These are phyloP conservation scores for Dryas alaskensis DNA, from an alignment of 306 rosid genomes.

Conservation along the genomic window DNA sequence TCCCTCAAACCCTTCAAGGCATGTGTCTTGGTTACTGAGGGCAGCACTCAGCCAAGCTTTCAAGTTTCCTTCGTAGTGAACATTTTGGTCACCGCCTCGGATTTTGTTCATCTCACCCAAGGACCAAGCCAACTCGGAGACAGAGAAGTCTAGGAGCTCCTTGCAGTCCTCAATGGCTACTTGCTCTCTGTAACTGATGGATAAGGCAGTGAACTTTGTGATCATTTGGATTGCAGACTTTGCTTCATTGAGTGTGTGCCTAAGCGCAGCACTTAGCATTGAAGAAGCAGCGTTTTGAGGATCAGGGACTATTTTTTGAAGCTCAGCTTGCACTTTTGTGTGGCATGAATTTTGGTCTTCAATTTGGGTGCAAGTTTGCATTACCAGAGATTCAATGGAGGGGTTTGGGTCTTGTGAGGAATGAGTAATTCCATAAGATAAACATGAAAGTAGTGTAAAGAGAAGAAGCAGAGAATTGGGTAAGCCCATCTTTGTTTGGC, in stretches of 20 bases:
- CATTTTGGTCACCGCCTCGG: conserved; percentile 40
- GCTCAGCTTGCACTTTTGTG: conserved; percentile 50
- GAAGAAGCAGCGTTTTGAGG: conserved; percentile 37
- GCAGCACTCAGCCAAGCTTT: conserved; percentile 98
- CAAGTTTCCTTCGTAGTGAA: conserved; percentile 57
- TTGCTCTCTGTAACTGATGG: conserved; percentile 67
- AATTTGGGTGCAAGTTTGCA: conserved; percentile 55
- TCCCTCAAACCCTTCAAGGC: conserved; percentile 95
- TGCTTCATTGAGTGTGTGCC: conserved; percentile 61
- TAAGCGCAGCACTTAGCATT: conserved; percentile 63
- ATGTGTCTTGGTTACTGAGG: conserved; percentile 89
- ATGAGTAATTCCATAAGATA: conserved; percentile 18
- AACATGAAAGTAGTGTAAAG: conserved; percentile 33
- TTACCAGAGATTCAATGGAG: conserved; percentile 50
- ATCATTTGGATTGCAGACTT: conserved; percentile 56
- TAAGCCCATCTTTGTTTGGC: conserved; percentile 47
- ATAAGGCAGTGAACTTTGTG: conserved; percentile 61
- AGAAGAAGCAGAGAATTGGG: conserved; percentile 43
- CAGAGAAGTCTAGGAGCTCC: conserved; percentile 86
- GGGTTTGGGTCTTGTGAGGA: conserved; percentile 44
- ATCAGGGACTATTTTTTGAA: conserved; percentile 34
- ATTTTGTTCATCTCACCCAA: conserved; percentile 68
- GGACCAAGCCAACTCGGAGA: conserved; percentile 87
- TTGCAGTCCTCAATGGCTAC: conserved; percentile 83
- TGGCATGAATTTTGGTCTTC: conserved; percentile 59